A percentile compares a stretch with the other conserved stretches of the same genome.
These are phyloP conservation scores for Microbotryum scabiosae DNA, from an alignment of 1,284 basidiomycete genomes.

Conservation along the genomic window DNA sequence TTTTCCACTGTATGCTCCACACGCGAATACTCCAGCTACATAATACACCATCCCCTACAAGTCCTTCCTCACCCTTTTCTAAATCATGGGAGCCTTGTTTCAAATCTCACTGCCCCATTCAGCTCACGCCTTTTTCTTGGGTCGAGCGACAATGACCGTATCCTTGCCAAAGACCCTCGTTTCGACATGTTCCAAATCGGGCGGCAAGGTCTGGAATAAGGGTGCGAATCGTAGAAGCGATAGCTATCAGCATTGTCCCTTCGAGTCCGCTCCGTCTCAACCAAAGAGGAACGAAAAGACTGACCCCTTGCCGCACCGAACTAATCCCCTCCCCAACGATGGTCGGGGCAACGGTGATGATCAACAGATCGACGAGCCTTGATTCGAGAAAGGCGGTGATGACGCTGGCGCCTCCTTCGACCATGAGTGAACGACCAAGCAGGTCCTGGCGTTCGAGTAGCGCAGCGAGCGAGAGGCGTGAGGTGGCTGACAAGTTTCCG, in stretches of 20 bases:
- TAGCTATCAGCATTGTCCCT: background rate
- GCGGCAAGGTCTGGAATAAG: constrained; percentile 2
- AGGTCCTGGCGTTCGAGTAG: background rate
- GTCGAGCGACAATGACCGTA: constrained; percentile 35
- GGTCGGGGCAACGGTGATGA: constrained; percentile 74
- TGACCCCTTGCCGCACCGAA: constrained; percentile 35
- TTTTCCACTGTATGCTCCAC: no score
- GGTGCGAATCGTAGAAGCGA: no score
- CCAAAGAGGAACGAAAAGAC: background rate
- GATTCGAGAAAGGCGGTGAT: constrained; percentile 65
- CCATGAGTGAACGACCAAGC: constrained; percentile 60
- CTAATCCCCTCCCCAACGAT: constrained; percentile 69
- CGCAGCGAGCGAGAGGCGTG: background rate
- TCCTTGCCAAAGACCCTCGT: constrained; percentile 35
- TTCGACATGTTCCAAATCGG: constrained; percentile 31
- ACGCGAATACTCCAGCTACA: no score
- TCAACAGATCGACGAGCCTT: constrained; percentile 56
- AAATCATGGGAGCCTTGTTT: no score
- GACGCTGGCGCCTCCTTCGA: constrained; percentile 82
- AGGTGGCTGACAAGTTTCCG: background rate
- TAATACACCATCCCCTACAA: no score
- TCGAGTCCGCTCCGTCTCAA: background rate
- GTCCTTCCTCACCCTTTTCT: no score
- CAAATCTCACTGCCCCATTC: no score
- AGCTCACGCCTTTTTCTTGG: background rate